phyloP scores from a whole-genome alignment of 2,329 filamentous ascomycete species.

The Blastomyces percursus region DNA sequence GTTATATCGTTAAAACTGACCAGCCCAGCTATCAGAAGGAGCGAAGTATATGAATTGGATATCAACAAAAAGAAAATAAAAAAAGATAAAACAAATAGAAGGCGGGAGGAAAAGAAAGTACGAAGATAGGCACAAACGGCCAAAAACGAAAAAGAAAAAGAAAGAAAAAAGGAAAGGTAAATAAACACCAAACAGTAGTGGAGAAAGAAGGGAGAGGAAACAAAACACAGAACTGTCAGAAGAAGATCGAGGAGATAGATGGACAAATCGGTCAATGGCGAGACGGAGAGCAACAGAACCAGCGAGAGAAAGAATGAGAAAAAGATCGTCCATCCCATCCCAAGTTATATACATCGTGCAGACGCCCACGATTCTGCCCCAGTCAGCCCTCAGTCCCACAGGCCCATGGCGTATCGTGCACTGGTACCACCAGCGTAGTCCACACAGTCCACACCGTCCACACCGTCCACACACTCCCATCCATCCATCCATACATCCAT shows the following conservation, averaged over 20 bases:
- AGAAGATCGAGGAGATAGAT: neutral
- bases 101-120: no score
- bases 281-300: neutral
- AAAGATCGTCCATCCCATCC: neutral
- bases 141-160: neutral
- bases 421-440: no score
- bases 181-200: neutral
- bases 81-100: neutral
- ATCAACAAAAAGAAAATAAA: neutral
- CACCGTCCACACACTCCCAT: no score
- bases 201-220: neutral
- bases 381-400: neutral
- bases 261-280: neutral
- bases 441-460: no score
- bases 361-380: neutral
- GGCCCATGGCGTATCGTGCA: neutral
- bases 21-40: conserved; percentile 8
- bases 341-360: conserved; percentile 1
- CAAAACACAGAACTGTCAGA: neutral
- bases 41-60: neutral
- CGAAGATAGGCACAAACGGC: no score
- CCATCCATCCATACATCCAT: no score
- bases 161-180: neutral
- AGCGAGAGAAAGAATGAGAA: neutral
- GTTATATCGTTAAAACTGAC: conserved; percentile 1